Evolutionary conservation across 2,329 filamentous ascomycete species (phyloP).

Genomic region (Plectosphaerella sp.): DNA sequence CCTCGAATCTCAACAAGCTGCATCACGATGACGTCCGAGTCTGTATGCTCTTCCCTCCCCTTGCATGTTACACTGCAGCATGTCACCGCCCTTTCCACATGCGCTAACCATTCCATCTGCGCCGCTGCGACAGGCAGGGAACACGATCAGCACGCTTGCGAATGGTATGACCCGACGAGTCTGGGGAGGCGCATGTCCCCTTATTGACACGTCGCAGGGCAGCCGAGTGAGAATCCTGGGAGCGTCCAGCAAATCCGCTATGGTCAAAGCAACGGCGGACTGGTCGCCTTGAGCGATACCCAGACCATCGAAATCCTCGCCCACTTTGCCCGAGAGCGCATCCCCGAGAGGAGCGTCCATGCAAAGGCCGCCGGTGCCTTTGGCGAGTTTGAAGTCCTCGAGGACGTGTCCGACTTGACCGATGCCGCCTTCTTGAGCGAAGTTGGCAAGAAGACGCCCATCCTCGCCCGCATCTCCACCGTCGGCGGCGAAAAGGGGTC

Average conservation of each 20-base stretch:
- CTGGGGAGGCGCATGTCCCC: too few species aligned
- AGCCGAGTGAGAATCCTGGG: conserved; percentile 17
- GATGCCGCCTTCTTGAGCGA: conserved; percentile 43
- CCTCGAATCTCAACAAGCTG: too few species aligned
- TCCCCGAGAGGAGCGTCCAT: conserved; percentile 39
- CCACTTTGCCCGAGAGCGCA: conserved; percentile 55
- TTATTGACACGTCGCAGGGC: conserved; percentile 6
- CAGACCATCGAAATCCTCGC: conserved; percentile 51
- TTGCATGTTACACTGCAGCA: too few species aligned
- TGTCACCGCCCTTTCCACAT: too few species aligned
- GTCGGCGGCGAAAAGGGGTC: conserved; percentile 63
- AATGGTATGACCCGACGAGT: too few species aligned
- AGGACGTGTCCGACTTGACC: conserved; percentile 50
- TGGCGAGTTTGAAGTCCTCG: conserved; percentile 51
- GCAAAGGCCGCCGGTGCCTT: conserved; percentile 30
- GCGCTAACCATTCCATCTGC: too few species aligned
- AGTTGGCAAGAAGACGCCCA: conserved; percentile 44
- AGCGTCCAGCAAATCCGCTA: conserved; percentile 16
- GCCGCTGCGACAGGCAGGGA: too few species aligned
- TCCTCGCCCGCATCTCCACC: conserved; percentile 54
- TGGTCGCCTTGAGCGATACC: conserved; percentile 44
- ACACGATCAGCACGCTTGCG: too few species aligned
- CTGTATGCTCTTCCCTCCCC: too few species aligned
- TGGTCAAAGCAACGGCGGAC: conserved; percentile 19
- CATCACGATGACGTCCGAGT: too few species aligned